These are phyloP conservation scores for Cercospora sp. DNA, from an alignment of 2,329 filamentous ascomycete species.

Conservation along the genomic window DNA sequence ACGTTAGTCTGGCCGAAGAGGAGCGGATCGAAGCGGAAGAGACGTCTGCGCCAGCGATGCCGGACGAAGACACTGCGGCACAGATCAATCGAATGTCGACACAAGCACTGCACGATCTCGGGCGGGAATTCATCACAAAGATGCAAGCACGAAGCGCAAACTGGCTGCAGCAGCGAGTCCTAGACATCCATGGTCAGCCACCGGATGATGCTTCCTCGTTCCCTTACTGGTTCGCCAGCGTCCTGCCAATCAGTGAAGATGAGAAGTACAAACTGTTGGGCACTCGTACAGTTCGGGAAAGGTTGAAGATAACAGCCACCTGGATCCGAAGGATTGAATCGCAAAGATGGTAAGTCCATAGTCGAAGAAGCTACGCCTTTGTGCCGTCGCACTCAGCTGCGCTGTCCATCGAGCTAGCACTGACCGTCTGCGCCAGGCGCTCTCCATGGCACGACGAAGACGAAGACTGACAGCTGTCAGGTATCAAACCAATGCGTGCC, in stretches of 20 bases:
- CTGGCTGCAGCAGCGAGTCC: conserved; percentile 72
- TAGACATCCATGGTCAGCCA: conserved; percentile 73
- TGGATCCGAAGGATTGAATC: conserved; percentile 76
- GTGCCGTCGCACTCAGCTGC: background rate
- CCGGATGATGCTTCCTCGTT: conserved; percentile 75
- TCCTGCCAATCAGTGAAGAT: conserved; percentile 72
- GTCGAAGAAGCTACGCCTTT: conserved; percentile 1
- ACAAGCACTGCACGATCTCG: conserved; percentile 64
- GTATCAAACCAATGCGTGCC: conserved; percentile 44
- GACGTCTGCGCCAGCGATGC: conserved; percentile 43
- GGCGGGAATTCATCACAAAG: conserved; percentile 65
- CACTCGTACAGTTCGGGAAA: conserved; percentile 73
- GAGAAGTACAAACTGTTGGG: conserved; percentile 77
- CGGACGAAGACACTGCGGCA: conserved; percentile 34
- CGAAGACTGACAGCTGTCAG: conserved; percentile 28
- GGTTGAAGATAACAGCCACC: conserved; percentile 76
- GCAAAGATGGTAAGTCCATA: conserved; percentile 64
- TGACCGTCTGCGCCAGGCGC: conserved; percentile 19
- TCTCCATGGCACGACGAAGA: conserved; percentile 14
- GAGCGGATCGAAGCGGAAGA: conserved; percentile 73
- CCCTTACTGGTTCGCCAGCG: conserved; percentile 87
- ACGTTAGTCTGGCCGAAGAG: conserved; percentile 79
- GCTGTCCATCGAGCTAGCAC: conserved; percentile 5
- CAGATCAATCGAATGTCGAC: conserved; percentile 65
- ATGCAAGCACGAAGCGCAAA: conserved; percentile 68